phyloP scores from a whole-genome alignment of 163 green algal genomes.

The Coccomyxa subellipsoidea region DNA sequence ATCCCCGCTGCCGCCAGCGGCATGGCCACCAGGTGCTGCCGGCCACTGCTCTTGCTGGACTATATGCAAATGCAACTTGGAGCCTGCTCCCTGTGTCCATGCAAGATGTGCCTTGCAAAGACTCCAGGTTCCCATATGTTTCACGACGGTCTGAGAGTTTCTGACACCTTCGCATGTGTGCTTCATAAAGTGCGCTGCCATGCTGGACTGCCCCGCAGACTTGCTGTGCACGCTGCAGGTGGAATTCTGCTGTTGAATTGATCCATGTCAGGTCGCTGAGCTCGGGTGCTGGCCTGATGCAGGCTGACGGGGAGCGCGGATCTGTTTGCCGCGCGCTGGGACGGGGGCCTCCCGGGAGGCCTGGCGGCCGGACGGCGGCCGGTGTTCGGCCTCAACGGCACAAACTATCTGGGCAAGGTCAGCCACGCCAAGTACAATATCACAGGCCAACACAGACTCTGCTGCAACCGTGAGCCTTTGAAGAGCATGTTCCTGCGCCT shows the following conservation, averaged over 20 bases:
- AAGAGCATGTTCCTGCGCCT: too few species aligned
- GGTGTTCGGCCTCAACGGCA: constrained; percentile 33
- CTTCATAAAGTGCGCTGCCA: too few species aligned
- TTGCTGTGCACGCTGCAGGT: too few species aligned
- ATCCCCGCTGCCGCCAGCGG: constrained; percentile 15
- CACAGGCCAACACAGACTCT: too few species aligned
- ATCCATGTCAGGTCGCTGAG: neutral
- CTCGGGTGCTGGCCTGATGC: neutral
- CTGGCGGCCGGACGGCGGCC: constrained; percentile 37
- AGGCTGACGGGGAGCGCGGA: constrained; percentile 37
- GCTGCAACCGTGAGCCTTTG: too few species aligned
- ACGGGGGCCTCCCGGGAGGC: constrained; percentile 32
- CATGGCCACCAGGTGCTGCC: constrained; percentile 29
- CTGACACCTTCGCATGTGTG: too few species aligned
- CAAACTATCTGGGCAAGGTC: constrained; percentile 15
- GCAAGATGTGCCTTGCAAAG: too few species aligned
- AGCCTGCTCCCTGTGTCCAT: too few species aligned
- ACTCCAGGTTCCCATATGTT: too few species aligned
- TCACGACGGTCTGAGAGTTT: too few species aligned
- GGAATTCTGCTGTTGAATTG: neutral
- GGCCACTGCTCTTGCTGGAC: neutral
- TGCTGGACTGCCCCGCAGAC: too few species aligned
- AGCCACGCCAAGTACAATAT: neutral
- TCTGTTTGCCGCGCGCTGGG: constrained; percentile 28
- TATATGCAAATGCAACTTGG: too few species aligned